Evolutionary conservation across 1,139 yeast genomes (phyloP).

Genomic region (Suhomyces chickasaworum): DNA sequence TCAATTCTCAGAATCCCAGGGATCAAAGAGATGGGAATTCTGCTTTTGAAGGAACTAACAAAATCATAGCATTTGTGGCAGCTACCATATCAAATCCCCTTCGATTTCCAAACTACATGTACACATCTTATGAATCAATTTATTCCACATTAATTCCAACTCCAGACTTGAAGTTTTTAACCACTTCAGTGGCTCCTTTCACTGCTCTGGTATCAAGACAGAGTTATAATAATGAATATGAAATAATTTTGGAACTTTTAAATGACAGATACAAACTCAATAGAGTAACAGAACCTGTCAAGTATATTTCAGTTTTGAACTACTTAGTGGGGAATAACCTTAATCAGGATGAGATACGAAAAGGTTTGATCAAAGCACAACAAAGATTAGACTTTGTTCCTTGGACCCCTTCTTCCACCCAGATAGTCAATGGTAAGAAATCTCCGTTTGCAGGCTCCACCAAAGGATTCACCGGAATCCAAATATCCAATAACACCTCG

Average conservation of each 20-base stretch:
- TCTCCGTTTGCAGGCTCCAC: constrained; percentile 53
- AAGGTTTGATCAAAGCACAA: constrained; percentile 76
- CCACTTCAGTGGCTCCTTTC: constrained; percentile 88
- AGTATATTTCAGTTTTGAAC: constrained; percentile 73
- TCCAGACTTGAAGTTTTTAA: constrained; percentile 84
- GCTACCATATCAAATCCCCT: constrained; percentile 85
- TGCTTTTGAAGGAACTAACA: constrained; percentile 77
- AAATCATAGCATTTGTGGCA: constrained; percentile 80
- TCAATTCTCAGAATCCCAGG: constrained; percentile 19
- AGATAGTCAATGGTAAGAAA: constrained; percentile 73
- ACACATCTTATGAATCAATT: constrained; percentile 81
- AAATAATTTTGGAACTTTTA: constrained; percentile 77
- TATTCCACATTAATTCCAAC: constrained; percentile 83
- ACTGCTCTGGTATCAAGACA: constrained; percentile 52
- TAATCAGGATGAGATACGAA: constrained; percentile 76
- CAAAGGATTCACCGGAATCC: constrained; percentile 64
- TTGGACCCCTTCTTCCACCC: constrained; percentile 82
- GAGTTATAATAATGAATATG: constrained; percentile 73
- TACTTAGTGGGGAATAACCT: constrained; percentile 67
- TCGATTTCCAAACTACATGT: constrained; percentile 90
- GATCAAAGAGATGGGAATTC: constrained; percentile 30
- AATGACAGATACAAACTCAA: constrained; percentile 83
- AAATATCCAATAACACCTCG: constrained; percentile 77
- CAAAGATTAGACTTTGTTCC: constrained; percentile 82
- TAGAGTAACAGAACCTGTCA: constrained; percentile 41